Evolutionary conservation across 345 rosid species (phyloP).

Genomic region (Fremontodendron californicum): DNA sequence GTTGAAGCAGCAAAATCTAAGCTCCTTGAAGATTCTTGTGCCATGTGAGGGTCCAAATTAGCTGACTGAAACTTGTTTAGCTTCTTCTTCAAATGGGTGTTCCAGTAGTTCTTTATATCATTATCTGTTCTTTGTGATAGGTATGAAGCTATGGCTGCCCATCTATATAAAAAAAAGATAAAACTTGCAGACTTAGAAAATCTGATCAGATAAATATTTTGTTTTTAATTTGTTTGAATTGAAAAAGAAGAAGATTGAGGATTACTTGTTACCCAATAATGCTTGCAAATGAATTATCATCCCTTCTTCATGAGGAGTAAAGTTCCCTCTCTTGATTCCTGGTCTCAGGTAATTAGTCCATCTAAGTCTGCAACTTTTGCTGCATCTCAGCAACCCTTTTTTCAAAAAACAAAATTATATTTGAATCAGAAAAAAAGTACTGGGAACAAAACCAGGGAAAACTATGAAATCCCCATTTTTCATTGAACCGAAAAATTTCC

Average conservation of each 20-base stretch:
- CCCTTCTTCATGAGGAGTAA: constrained; percentile 96
- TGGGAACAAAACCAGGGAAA: no score
- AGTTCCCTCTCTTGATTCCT: constrained; percentile 94
- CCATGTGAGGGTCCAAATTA: constrained; percentile 27
- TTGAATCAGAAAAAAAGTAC: background rate
- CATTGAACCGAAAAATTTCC: background rate
- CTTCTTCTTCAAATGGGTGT: constrained; percentile 98
- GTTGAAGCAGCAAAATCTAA: constrained; percentile 21
- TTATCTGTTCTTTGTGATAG: constrained; percentile 96
- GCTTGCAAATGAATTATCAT: constrained; percentile 98
- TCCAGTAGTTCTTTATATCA: constrained; percentile 98
- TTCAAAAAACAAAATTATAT: background rate
- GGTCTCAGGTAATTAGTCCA: constrained; percentile 98
- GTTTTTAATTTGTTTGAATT: background rate
- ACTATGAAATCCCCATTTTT: background rate
- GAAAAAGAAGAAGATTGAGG: constrained; percentile 6
- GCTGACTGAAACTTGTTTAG: constrained; percentile 63
- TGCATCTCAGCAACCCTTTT: constrained; percentile 85
- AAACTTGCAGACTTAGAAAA: background rate
- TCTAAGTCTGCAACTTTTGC: constrained; percentile 97
- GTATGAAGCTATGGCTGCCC: constrained; percentile 99
- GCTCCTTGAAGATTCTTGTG: constrained; percentile 27
- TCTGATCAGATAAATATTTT: no score
- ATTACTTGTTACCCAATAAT: constrained; percentile 99
- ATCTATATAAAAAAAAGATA: constrained; percentile 25